Evolutionary conservation across 495 filamentous ascomycete species (phyloP).

Genomic region (Pseudoneurospora amorphoporcata): DNA sequence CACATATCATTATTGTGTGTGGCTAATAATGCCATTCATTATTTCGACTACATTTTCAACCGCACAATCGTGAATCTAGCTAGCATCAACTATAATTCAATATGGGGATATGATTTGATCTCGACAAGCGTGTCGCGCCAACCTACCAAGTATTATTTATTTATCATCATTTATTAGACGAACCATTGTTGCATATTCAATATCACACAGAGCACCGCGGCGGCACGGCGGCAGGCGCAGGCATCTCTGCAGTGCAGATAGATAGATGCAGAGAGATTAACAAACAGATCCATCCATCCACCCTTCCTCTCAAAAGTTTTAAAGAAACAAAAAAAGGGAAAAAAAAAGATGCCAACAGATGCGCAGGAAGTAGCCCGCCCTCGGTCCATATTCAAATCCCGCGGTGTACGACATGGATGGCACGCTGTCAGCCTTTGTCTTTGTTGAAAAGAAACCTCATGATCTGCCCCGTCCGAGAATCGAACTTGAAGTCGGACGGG

Average conservation of each 20-base stretch:
- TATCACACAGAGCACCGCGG: no score
- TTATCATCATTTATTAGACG: no score
- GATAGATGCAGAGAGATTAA: no score
- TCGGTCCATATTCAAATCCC: not conserved
- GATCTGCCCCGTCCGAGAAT: not conserved
- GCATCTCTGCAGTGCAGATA: no score
- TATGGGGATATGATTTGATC: not conserved
- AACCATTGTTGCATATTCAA: no score
- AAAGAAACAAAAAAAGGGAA: not conserved
- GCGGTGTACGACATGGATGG: not conserved
- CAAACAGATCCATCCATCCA: not conserved
- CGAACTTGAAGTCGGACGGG: not conserved
- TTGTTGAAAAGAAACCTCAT: not conserved
- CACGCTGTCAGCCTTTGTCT: not conserved
- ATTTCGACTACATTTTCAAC: not conserved
- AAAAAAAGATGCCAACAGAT: not conserved
- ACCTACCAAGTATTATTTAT: not conserved
- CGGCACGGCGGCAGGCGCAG: no score
- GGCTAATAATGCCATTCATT: not conserved
- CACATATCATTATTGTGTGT: not conserved
- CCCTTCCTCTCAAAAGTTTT: not conserved
- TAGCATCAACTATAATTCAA: not conserved
- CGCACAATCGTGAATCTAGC: not conserved
- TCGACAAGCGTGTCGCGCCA: not conserved
- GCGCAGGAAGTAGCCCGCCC: not conserved